Percentiles rank a stretch among this genome's conserved stretches.
phyloP scores from a whole-genome alignment of 2,329 filamentous ascomycete species.

The Arthroderma sp. region DNA sequence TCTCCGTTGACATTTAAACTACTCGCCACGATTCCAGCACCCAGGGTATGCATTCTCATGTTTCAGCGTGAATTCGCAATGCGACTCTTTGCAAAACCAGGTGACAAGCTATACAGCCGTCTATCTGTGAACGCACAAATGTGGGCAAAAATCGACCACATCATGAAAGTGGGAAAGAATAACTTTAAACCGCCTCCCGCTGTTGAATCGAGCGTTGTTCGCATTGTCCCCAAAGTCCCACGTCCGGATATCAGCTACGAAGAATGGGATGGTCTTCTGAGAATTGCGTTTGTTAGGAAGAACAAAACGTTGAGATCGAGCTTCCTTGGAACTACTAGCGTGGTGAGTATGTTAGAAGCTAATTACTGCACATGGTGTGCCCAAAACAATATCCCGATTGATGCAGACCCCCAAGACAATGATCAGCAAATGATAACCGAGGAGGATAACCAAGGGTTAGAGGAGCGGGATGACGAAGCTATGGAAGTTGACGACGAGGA shows the following conservation, averaged over 20 bases:
- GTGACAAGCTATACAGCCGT: constrained; percentile 81
- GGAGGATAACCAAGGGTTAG: constrained; percentile 23
- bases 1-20: constrained; percentile 86
- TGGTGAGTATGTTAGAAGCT: constrained; percentile 68
- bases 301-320: constrained; percentile 79
- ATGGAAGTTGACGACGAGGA: constrained; percentile 45
- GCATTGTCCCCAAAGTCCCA: constrained; percentile 76
- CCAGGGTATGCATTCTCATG: constrained; percentile 80
- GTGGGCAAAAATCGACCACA: constrained; percentile 58
- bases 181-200: constrained; percentile 93
- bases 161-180: constrained; percentile 90
- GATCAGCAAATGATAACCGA: constrained; percentile 25
- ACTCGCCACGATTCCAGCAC: constrained; percentile 67
- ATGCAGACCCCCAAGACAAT: constrained; percentile 46
- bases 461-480: constrained; percentile 42
- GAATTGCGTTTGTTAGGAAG: constrained; percentile 73
- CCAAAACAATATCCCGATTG: constrained; percentile 66
- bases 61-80: constrained; percentile 93
- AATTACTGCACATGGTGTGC: constrained; percentile 90
- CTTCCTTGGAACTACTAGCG: constrained; percentile 68
- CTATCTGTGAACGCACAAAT: constrained; percentile 89
- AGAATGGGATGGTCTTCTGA: constrained; percentile 83
- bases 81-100: constrained; percentile 74
- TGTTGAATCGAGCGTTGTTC: constrained; percentile 82
- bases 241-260: constrained; percentile 82